Conservation (phyloP, 164 flowering plant genomes). For the Kingdonia uniflora region DNA sequence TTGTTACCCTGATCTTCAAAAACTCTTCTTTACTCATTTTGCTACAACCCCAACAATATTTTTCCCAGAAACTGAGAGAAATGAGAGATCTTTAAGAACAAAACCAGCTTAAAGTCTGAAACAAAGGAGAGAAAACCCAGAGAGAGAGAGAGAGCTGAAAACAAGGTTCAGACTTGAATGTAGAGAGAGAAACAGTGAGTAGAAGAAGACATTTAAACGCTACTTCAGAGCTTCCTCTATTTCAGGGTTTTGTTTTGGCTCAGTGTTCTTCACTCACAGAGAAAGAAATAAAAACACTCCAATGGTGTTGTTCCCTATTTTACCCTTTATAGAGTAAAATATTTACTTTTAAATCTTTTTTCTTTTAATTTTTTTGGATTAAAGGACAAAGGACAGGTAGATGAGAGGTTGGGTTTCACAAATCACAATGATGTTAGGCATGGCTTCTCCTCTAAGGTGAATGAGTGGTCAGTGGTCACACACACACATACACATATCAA, state of each 20-base stretch:
- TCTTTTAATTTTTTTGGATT: no score
- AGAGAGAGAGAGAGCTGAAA: constrained; percentile 12
- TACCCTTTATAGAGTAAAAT: no score
- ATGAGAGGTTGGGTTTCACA: no score
- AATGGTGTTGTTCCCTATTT: background rate
- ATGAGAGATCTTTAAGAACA: constrained; percentile 12
- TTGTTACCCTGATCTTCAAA: constrained; percentile 63
- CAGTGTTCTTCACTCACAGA: background rate
- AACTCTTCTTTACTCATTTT: constrained; percentile 78
- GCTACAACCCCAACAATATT: constrained; percentile 5
- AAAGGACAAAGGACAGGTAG: no score
- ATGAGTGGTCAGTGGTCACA: no score
- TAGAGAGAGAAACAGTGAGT: constrained; percentile 8
- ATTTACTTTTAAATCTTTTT: no score
- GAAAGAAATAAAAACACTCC: constrained; percentile 1
- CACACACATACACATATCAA: no score
- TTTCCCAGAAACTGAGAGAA: constrained; percentile 4
- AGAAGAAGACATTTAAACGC: constrained; percentile 6
- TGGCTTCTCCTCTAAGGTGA: no score
- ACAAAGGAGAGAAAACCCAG: background rate
- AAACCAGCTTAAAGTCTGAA: constrained; percentile 1
- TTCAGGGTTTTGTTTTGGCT: constrained; percentile 13
- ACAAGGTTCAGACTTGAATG: constrained; percentile 15
- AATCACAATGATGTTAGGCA: no score
- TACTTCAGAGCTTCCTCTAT: constrained; percentile 11